Evolutionary conservation across 805 yeast species (phyloP), one percentile per base, ranked within the genome.

Genomic region (Wickerhamiella shivajii): DNA sequence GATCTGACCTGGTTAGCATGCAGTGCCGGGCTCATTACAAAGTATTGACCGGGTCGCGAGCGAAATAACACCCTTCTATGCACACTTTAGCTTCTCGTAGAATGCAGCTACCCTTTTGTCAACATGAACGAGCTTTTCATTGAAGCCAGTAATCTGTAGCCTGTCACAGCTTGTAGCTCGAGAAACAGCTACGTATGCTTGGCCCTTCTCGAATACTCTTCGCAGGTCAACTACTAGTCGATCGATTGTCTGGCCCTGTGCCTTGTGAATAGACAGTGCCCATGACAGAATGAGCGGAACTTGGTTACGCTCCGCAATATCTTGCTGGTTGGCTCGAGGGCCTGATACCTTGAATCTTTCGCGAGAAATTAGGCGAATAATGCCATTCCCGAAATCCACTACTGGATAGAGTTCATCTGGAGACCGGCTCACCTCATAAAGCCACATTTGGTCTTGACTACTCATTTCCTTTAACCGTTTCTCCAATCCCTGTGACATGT

Each of bases 231-330:
- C 93, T 38, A 68, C 64, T 2, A 80, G 81, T 27, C 73, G 62
- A 2, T 74, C 71, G 23, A 84, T 54, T 0, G 97, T 78, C 55
- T 87, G 85, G 1, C 98, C 98, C 55, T 87, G 98, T 0, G 97
- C 77, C 56, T 87, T 87, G 52, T 90, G 98, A 33, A 90, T 87
- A 0, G 96, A 84, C 34, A 90, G 56, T 0, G 98, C 84, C 96
- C 97, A 90, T 0, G 97, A 90, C 11, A 81, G 58, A 41, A 84
- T 73, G 34, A 90, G 56, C 0, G 98, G 98, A 2, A 87, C 40
- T 50, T 90, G 98, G 0, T 60, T 57, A 45, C 95, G 61, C 2
- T 73, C 60, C 2, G 78, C 90, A 6, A 78, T 45, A 0, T 74
- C 38, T 6, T 28, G 33, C n/a, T 23, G 21, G 3, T 34, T 15